Conservation (phyloP, 495 filamentous ascomycete genomes). For the Apodospora peruviana region DNA sequence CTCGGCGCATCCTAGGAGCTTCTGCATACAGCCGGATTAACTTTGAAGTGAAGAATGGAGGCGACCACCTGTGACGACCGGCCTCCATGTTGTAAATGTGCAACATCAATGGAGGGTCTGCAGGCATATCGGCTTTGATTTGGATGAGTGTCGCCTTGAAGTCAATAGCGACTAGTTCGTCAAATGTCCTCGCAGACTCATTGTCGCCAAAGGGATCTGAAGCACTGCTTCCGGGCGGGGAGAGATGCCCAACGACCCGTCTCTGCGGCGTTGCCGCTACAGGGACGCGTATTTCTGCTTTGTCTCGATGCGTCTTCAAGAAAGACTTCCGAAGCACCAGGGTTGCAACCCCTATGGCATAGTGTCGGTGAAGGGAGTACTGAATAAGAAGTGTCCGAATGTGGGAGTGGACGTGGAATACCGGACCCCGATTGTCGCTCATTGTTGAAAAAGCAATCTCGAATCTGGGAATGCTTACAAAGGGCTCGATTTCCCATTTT, state of each 20-base stretch:
- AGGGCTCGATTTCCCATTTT: slow-evolving; percentile 77
- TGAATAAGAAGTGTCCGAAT: slow-evolving; percentile 73
- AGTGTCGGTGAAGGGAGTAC: slow-evolving; percentile 92
- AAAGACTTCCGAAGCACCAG: slow-evolving; percentile 74
- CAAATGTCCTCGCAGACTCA: slow-evolving; percentile 18
- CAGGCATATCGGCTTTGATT: slow-evolving; percentile 80
- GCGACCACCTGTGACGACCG: slow-evolving; percentile 77
- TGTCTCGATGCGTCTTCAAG: slow-evolving; percentile 38
- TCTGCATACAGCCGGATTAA: slow-evolving; percentile 79
- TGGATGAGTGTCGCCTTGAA: slow-evolving; percentile 74
- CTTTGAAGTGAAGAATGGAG: slow-evolving; percentile 70
- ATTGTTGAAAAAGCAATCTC: slow-evolving; percentile 81
- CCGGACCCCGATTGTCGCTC: slow-evolving; percentile 76
- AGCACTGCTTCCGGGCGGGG: slow-evolving; percentile 21
- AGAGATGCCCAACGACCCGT: slow-evolving; percentile 30
- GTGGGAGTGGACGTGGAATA: slow-evolving; percentile 80
- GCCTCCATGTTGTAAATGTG: slow-evolving; percentile 76
- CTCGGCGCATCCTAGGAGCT: slow-evolving; percentile 68
- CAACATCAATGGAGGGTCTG: slow-evolving; percentile 83
- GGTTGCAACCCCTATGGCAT: slow-evolving; percentile 76
- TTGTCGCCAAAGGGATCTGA: slow-evolving; percentile 28
- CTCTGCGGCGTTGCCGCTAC: slow-evolving; percentile 20
- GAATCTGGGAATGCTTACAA: slow-evolving; percentile 78
- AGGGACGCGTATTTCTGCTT: slow-evolving; percentile 13
- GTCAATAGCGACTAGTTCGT: slow-evolving; percentile 75